Percentiles rank a stretch among this genome's conserved stretches.
These are phyloP conservation scores for Fusarium subtropicale DNA, from an alignment of 2,329 filamentous ascomycete species.

Conservation along the genomic window DNA sequence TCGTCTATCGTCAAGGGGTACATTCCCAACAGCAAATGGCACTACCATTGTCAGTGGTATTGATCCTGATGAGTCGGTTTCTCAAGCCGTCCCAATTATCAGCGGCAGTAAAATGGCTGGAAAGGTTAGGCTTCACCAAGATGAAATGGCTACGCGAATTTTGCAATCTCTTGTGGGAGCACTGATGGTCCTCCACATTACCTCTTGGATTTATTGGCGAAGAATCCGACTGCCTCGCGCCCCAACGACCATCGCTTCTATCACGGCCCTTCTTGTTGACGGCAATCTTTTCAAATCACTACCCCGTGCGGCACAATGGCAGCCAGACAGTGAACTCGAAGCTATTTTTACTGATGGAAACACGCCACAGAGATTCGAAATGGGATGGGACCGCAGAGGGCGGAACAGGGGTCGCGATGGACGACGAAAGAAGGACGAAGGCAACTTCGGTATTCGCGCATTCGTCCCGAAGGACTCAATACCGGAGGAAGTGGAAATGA, in stretches of 20 bases:
- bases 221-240: constrained; percentile 47
- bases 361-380: constrained; percentile 28
- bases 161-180: constrained; percentile 50
- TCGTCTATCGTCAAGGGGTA: constrained; percentile 30
- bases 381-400: constrained; percentile 37
- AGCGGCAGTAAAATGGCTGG: constrained; percentile 28
- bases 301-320: constrained; percentile 45
- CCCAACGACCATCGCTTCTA: constrained; percentile 53
- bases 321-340: constrained; percentile 37
- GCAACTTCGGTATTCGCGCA: constrained; percentile 41
- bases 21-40: constrained; percentile 37
- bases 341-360: constrained; percentile 29
- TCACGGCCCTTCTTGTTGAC: constrained; percentile 53
- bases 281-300: constrained; percentile 51
- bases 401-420: constrained; percentile 26
- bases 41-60: constrained; percentile 42
- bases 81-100: constrained; percentile 43
- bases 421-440: constrained; percentile 31
- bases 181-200: constrained; percentile 44
- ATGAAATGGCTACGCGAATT: constrained; percentile 50
- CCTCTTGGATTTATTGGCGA: constrained; percentile 48
- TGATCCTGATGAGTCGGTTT: constrained; percentile 38
- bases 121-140: constrained; percentile 45
- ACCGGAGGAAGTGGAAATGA: constrained; percentile 44
- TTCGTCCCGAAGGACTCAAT: constrained; percentile 22